Conservation (phyloP, 2,329 filamentous ascomycete genomes). For the Didymella glomerata region DNA sequence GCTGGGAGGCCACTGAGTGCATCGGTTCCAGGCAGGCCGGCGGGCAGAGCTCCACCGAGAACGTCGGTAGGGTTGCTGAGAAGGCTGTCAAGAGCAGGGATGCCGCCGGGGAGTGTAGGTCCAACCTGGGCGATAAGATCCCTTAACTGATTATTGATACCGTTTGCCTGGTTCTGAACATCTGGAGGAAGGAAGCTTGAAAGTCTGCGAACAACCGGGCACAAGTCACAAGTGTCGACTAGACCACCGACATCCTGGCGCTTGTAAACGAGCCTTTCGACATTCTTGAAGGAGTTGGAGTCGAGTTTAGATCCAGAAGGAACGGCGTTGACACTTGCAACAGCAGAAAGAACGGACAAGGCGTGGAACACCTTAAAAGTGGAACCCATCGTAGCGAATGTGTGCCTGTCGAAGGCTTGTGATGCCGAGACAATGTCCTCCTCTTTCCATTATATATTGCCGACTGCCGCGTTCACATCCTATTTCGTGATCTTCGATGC, state of each 20-base stretch:
- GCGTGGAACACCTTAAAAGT: conserved; percentile 22
- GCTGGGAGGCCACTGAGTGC: too few species aligned
- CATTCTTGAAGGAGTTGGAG: conserved; percentile 15
- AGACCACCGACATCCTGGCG: conserved; percentile 19
- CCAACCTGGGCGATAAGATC: conserved; percentile 18
- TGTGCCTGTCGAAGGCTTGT: conserved; percentile 21
- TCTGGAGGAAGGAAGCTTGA: conserved; percentile 14
- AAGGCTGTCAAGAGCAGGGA: conserved; percentile 18
- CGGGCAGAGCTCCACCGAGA: not conserved
- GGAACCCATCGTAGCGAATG: conserved; percentile 21
- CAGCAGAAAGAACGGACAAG: conserved; percentile 19
- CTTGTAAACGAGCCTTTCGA: conserved; percentile 18
- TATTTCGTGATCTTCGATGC: conserved; percentile 5
- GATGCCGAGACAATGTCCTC: conserved; percentile 18
- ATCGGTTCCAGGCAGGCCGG: not conserved
- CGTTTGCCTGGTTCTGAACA: conserved; percentile 21
- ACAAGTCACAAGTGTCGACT: conserved; percentile 22
- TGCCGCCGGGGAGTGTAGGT: conserved; percentile 20
- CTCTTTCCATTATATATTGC: conserved; percentile 20
- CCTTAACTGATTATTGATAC: conserved; percentile 23
- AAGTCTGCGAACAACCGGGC: conserved; percentile 24
- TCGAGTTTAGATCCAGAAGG: conserved; percentile 19
- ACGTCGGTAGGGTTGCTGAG: conserved; percentile 1
- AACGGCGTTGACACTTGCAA: conserved; percentile 16
- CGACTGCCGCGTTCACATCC: not conserved